Evolutionary conservation across 805 yeast genomes (phyloP).

Genomic region (Wickerhamiella azyma): DNA sequence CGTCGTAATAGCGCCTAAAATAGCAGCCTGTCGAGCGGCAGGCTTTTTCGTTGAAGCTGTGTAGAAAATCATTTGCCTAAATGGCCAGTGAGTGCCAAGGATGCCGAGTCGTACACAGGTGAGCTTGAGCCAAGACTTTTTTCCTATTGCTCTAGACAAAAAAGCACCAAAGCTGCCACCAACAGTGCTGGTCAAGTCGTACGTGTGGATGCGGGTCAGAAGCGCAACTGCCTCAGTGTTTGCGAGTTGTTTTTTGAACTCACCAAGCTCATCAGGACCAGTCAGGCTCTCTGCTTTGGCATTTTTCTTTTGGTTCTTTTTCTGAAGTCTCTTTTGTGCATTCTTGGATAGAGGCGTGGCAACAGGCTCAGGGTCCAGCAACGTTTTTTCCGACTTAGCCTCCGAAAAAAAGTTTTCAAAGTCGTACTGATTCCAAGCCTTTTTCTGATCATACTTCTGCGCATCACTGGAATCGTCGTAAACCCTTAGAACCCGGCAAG

Average conservation of each 20-base stretch:
- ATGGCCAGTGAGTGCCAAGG: conserved; percentile 35
- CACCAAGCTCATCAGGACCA: conserved; percentile 19
- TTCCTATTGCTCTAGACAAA: conserved; percentile 23
- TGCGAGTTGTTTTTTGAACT: conserved; percentile 27
- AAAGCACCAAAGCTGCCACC: conserved; percentile 22
- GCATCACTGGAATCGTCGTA: conserved; percentile 16
- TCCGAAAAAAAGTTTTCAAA: conserved; percentile 16
- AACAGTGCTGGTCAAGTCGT: conserved; percentile 28
- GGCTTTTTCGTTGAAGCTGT: conserved; percentile 30
- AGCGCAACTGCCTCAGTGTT: conserved; percentile 32
- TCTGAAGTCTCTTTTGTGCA: conserved; percentile 22
- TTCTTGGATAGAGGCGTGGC: conserved; percentile 20
- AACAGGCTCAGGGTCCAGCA: not conserved
- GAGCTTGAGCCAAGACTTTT: conserved; percentile 23
- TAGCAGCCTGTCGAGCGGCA: conserved; percentile 31
- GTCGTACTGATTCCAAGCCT: conserved; percentile 25
- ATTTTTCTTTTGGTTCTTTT: conserved; percentile 17
- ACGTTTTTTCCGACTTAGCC: not conserved
- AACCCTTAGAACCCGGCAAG: conserved; percentile 24
- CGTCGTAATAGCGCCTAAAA: conserved; percentile 27
- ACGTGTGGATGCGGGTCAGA: conserved; percentile 28
- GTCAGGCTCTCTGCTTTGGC: conserved; percentile 18
- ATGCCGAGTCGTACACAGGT: conserved; percentile 31
- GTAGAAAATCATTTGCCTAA: conserved; percentile 30
- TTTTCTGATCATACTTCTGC: conserved; percentile 17